Evolutionary conservation across 2,329 filamentous ascomycete genomes (phyloP), one percentile per base, ranked within the genome.

Genomic region (Microcyclospora pomicola): DNA sequence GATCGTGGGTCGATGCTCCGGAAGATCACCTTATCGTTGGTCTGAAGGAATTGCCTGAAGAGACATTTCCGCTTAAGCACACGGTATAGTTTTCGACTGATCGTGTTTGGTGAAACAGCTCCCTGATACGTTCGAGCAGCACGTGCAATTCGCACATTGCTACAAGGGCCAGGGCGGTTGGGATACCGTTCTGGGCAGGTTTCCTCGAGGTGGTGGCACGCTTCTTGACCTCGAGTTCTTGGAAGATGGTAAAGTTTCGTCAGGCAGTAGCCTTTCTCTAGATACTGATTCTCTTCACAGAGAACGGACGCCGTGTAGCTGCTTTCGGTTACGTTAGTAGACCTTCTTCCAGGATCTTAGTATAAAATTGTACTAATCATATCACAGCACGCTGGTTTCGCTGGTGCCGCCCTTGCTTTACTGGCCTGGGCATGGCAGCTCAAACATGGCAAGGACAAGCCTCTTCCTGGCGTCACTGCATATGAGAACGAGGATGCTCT

Each of bases 191-290:
- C 74, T 94, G n/a, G 70, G 76, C 40, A 73, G 87, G 39, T 95
- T 86, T 60, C 72, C 81, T 19, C 72, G 75, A 15, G 85, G 83
- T 41, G 75, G 77, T 38, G 83, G 84, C 49, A 79, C 74, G 0
- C 73, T 95, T 11, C 74, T 86, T 42, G 87, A 95, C 53, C 72
- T 95, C 29, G 87, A 94, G 58, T 95, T 94, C 59, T 68, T 95
- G 29, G 73, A 75, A 30, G 80, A 92, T 49, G 51, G 46, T 46
- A 37, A 15, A 30, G 24, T 12, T n/a, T 12, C 2, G 6, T 6
- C 9, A 24, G 13, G n/a, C 13, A 9, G 9, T 3, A 12, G n/a
- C 12, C 12, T n/a, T 31, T 31, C 30, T 31, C 14, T n/a, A 9
- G 6, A 13, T 27, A 15, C 34, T 40, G 38, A 40, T 28, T 4